These are phyloP conservation scores for Carex arenaria DNA, from an alignment of 202 grass and related monocot genomes.

Conservation along the genomic window DNA sequence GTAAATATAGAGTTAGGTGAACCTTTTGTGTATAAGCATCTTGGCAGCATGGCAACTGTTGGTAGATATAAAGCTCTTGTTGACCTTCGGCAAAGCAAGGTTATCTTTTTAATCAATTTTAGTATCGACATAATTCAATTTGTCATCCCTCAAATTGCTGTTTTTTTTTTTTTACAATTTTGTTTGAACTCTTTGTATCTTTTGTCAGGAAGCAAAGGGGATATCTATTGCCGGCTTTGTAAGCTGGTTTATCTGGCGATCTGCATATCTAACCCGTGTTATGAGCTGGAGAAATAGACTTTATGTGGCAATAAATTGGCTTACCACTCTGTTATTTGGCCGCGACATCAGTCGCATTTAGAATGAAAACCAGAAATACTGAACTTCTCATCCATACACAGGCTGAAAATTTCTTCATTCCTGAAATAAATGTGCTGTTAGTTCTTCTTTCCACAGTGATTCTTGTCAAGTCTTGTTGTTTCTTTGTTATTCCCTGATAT, in stretches of 20 bases:
- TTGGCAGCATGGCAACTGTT: slow-evolving; percentile 93
- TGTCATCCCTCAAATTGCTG: background rate
- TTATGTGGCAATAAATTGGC: slow-evolving; percentile 92
- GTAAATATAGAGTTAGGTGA: slow-evolving; percentile 45
- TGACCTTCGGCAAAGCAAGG: slow-evolving; percentile 93
- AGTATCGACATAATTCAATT: background rate
- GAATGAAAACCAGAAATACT: background rate
- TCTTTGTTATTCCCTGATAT: background rate
- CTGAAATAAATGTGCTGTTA: background rate
- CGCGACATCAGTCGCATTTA: slow-evolving; percentile 89
- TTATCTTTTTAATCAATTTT: slow-evolving; percentile 1
- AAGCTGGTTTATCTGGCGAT: slow-evolving; percentile 90
- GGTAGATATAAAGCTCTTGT: slow-evolving; percentile 98
- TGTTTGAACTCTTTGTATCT: slow-evolving; percentile 13
- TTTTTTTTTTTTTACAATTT: background rate
- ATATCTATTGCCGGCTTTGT: slow-evolving; percentile 81
- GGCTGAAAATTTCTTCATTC: background rate
- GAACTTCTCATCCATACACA: background rate
- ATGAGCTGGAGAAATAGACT: slow-evolving; percentile 98
- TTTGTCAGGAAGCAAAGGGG: slow-evolving; percentile 69
- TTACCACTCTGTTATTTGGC: slow-evolving; percentile 79
- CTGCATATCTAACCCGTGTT: slow-evolving; percentile 87
- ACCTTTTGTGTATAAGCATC: slow-evolving; percentile 84
- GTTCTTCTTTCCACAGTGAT: background rate
- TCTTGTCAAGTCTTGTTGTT: background rate